Base-by-base conservation (phyloP, 345 rosid genomes). In the Arabis alpina region DNA sequence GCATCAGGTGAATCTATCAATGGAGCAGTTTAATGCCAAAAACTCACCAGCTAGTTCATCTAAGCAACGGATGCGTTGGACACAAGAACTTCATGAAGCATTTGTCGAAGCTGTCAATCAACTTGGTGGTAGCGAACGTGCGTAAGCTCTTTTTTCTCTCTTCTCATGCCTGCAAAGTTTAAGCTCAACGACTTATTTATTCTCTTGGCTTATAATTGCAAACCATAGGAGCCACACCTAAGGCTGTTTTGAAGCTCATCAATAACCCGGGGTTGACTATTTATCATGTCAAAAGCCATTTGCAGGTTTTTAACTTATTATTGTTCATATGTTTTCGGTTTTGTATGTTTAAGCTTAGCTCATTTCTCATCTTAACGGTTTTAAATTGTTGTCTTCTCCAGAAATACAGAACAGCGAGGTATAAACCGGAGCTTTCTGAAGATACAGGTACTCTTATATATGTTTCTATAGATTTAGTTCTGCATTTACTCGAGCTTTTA, bases 281-380 rank as follows among this genome's bases (percentile, higher is more conserved):
- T 78, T 93, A 93, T 78, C 96, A 93, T 76, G 96, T 93, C 70
- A 93, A 93, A 87, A 93, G 98, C 80, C 98, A 93, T 81, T 80
- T 93, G 76, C 98, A 93, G 89, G 98, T 88, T n/a, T n/a, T n/a
- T n/a, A n/a, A n/a, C n/a, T n/a, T 54, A 12, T 54, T 9, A 41
- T 49, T 36, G n/a, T 32, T 50, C 56, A 54, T 62, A 36, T 2
- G 4, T 73, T 12, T 40, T 30, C 5, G 10, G 45, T 70, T 70
- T 48, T 57, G 14, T 60, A 54, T 60, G 71, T 44, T 48, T 51
- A 34, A 47, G 8, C 51, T 72, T 6, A 4, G 25, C 40, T 34
- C 40, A 36, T 37, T 64, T 54, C 34, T 37, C 50, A 39, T 56
- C n/a, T 37, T 11, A 23, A 11, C 27, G 45, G 23, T 47, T 65